A percentile compares a stretch with the other conserved stretches of the same genome.
phyloP scores from a whole-genome alignment of 1,139 yeast species.

The Yamadazyma songkhlaensis region DNA sequence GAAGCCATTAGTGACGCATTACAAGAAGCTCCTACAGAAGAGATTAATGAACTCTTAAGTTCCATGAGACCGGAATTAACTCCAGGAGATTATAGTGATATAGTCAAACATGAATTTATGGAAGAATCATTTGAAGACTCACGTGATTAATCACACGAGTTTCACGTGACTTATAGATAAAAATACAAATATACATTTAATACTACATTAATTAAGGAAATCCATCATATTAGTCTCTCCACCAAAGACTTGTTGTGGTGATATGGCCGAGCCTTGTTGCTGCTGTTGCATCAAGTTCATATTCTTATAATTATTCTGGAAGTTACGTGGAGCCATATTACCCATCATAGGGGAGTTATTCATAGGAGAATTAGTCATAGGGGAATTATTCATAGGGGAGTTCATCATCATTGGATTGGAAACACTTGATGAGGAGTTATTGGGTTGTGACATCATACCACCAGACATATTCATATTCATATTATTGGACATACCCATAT shows the following conservation, averaged over 20 bases:
- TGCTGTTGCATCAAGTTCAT: constrained; percentile 9
- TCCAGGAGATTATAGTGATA: constrained; percentile 34
- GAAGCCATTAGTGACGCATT: background rate
- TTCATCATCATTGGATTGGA: no score
- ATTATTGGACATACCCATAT: background rate
- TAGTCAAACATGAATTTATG: constrained; percentile 37
- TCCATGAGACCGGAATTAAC: constrained; percentile 8
- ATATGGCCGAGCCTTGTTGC: constrained; percentile 19
- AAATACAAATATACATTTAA: background rate
- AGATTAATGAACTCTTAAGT: constrained; percentile 10
- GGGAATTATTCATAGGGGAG: constrained; percentile 8
- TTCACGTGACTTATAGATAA: no score
- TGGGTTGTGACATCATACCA: background rate
- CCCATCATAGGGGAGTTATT: constrained; percentile 10
- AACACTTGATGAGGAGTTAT: background rate
- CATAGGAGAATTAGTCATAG: constrained; percentile 9
- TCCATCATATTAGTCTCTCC: constrained; percentile 16
- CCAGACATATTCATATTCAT: no score
- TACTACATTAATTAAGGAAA: constrained; percentile 12
- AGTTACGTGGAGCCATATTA: constrained; percentile 10
- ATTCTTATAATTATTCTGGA: constrained; percentile 4
- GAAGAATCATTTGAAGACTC: no score
- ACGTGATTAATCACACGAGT: no score
- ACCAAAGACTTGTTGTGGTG: constrained; percentile 38
- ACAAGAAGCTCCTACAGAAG: constrained; percentile 5